These are phyloP conservation scores for Aciculoconidium aculeatum DNA, from an alignment of 805 yeast species.

Conservation along the genomic window DNA sequence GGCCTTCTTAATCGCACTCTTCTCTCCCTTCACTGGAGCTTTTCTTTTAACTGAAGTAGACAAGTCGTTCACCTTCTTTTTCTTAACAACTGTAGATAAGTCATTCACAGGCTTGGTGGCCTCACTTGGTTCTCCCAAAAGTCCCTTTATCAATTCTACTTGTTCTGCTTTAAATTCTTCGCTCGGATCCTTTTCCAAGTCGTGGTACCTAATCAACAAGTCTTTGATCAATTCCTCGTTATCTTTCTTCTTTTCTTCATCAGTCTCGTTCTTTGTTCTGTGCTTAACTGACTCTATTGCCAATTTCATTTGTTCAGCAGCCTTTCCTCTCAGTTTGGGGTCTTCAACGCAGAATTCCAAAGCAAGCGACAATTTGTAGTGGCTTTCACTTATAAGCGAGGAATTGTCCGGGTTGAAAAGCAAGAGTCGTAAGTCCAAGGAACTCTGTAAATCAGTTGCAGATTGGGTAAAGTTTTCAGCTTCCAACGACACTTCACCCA, in stretches of 20 bases:
- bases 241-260: constrained; percentile 37
- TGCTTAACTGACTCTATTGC: constrained; percentile 43
- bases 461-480: constrained; percentile 84
- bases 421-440: constrained; percentile 49
- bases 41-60: constrained; percentile 42
- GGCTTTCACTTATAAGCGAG: constrained; percentile 66
- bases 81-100: constrained; percentile 57
- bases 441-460: constrained; percentile 55
- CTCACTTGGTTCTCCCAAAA: constrained; percentile 41
- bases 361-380: constrained; percentile 76
- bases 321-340: constrained; percentile 39
- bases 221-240: constrained; percentile 49
- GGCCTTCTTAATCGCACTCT: constrained; percentile 4
- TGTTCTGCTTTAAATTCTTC: constrained; percentile 46
- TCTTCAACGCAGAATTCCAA: constrained; percentile 63
- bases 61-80: constrained; percentile 24
- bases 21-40: constrained; percentile 6
- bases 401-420: constrained; percentile 46
- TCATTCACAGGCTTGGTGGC: constrained; percentile 42
- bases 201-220: constrained; percentile 49
- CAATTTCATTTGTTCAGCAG: constrained; percentile 47
- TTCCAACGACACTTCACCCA: constrained; percentile 89
- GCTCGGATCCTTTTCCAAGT: constrained; percentile 47
- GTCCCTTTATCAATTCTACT: constrained; percentile 48
- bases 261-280: constrained; percentile 34